Evolutionary conservation across 2,329 filamentous ascomycete genomes (phyloP), one percentile per base, ranked within the genome.

Genomic region (Triangularia verruculosa): DNA sequence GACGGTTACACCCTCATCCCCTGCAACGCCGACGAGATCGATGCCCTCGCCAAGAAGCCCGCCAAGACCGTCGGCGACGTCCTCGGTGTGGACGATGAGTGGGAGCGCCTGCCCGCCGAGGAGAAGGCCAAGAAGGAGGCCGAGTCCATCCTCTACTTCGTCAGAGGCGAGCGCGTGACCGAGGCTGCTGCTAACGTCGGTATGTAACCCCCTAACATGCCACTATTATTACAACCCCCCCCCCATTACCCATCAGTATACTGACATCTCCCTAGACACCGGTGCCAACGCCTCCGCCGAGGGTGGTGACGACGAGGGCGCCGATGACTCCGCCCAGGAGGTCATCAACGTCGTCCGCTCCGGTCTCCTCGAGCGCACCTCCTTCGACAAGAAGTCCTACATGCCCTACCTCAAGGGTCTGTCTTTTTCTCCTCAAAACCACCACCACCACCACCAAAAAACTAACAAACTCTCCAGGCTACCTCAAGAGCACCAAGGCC

Each of bases 211-310:
- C 34, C 34, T 15, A 39, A n/a, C 34, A n/a, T 34, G 9, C 27
- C 27, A 28, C 27, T 9, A 28, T 9, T 20, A 22, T 53, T n/a
- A n/a, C 12, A 39, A 20, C 25, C 11, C 30, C 17, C 5, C 51
- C 51, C 22, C 30, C 51, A 52, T 15, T 12, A 28, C 13, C 32
- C 28, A 51, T 17, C 28, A 25, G n/a, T 28, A 57, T 62, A 57
- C 39, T 20, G 7, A 47, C 39, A 6, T 47, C 39, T 4, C 34
- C 39, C 2, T 61, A 92, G 90, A 95, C 79, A 95, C 85, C 74
- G 95, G 95, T 78, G 95, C 93, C 84, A 99, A 99, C 81, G 91
- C 95, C 72, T 98, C 94, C 73, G 93, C 95, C 67, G 95, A 98
- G 83, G 94, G 90, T 77, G 91, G 83, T 62, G 91, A 89, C 0